Evolutionary conservation across 192 early-diverging fungal species (phyloP).

Genomic region (Geosiphon pyriformis): DNA sequence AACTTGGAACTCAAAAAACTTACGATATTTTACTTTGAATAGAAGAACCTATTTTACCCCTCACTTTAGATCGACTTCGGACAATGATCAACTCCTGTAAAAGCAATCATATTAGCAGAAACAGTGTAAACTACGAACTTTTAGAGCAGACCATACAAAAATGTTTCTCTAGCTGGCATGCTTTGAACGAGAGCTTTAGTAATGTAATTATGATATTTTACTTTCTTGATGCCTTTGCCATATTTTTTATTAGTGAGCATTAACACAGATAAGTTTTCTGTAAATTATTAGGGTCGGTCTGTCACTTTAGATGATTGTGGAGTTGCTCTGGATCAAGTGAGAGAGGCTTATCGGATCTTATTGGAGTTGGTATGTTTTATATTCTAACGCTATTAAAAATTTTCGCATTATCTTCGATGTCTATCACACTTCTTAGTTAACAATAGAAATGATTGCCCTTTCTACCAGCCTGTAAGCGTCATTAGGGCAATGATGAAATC

Average conservation of each 20-base stretch:
- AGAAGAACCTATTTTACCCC: slow-evolving; percentile 20
- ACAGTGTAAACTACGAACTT: slow-evolving; percentile 5
- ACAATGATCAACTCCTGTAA: slow-evolving; percentile 35
- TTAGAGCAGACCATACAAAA: slow-evolving; percentile 45
- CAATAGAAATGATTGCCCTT: not conserved
- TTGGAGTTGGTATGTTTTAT: slow-evolving; percentile 45
- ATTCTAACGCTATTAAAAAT: not conserved
- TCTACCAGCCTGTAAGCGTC: slow-evolving; percentile 45
- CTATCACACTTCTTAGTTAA: not conserved
- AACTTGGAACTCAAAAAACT: too few species aligned
- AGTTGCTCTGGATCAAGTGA: slow-evolving; percentile 58
- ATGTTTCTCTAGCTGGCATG: slow-evolving; percentile 53
- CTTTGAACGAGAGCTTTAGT: slow-evolving; percentile 59
- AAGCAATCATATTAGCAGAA: slow-evolving; percentile 15
- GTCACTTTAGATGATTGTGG: slow-evolving; percentile 50
- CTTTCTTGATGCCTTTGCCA: too few species aligned
- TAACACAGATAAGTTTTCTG: too few species aligned
- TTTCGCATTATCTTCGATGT: slow-evolving; percentile 7
- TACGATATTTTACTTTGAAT: slow-evolving; percentile 7
- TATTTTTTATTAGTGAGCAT: too few species aligned
- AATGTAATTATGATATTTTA: slow-evolving; percentile 30
- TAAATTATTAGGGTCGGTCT: slow-evolving; percentile 41
- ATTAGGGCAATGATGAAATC: slow-evolving; percentile 73
- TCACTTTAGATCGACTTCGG: slow-evolving; percentile 40
- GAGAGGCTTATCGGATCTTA: slow-evolving; percentile 57